These are phyloP conservation scores for Tetracladium setigerum DNA, from an alignment of 495 filamentous ascomycete genomes.

Conservation along the genomic window DNA sequence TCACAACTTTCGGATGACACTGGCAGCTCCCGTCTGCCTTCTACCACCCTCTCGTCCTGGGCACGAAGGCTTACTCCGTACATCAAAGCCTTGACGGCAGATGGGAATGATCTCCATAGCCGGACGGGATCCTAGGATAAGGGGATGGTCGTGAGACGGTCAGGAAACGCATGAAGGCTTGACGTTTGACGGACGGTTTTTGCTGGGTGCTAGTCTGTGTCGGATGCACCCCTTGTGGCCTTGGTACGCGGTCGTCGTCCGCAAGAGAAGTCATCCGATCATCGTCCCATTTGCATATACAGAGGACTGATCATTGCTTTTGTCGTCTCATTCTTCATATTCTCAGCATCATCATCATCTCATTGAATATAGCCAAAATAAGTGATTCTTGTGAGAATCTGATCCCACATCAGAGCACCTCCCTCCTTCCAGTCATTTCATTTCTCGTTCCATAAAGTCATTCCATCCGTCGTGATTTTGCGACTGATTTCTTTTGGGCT, in stretches of 20 bases:
- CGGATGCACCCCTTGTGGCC: not conserved
- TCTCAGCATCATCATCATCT: conserved; percentile 3
- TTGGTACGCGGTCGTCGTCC: not conserved
- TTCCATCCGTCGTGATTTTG: conserved; percentile 1
- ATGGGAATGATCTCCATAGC: not conserved
- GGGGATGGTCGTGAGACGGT: conserved; percentile 6
- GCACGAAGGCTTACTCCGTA: not conserved
- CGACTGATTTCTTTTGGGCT: conserved; percentile 14
- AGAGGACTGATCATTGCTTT: conserved; percentile 1
- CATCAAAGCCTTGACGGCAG: not conserved
- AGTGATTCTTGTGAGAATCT: too few relatives aligned
- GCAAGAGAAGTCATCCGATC: too few relatives aligned
- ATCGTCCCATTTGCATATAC: too few relatives aligned
- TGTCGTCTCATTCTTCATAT: not conserved
- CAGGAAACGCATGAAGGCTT: conserved; percentile 18
- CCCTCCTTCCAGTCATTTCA: too few relatives aligned
- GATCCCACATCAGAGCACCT: too few relatives aligned
- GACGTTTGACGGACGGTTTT: conserved; percentile 11
- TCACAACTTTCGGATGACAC: not conserved
- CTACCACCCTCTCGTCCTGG: not conserved
- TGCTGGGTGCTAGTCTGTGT: not conserved
- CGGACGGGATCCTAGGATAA: not conserved
- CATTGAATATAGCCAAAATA: not conserved
- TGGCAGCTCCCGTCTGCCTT: not conserved
- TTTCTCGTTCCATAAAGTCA: too few relatives aligned